Base-by-base conservation (phyloP, 257 asterid genomes). In the Jacaranda mimosifolia region DNA sequence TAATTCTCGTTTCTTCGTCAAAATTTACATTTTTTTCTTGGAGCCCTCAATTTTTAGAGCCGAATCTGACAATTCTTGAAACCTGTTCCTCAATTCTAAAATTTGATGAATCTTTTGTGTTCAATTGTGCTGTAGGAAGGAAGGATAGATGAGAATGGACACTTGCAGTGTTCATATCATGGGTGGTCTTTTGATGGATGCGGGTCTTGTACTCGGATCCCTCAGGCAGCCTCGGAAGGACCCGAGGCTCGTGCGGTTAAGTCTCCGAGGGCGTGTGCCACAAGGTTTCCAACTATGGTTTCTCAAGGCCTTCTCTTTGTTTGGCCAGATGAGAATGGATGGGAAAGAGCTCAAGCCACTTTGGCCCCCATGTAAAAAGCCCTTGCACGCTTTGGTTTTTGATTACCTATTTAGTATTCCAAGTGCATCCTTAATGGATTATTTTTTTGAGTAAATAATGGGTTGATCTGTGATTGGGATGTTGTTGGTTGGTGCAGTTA, bases 101-200 rank as follows among this genome's bases (percentile, higher is more conserved):
- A 32, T 67, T 53, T 18, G 48, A 56, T 70, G 14, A 8, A 17
- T 13, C 43, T 53, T 57, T 39, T 51, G 63, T 70, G 66, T 39
- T 32, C 18, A 48, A 55, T 64, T 80, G 48, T 74, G 70, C 68
- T 87, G 66, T 81, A 93, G 97, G 99, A 96, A 82, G 99, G 99
- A 64, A 93, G 99, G 76, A 77, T 96, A 83, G 99, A 93, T 73
- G 99, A 96, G 81, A 96, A 96, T 59, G 98, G 99, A 77, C 89
- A 93, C 75, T 90, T 96, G 87, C 99, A 96, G 92, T 93, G 99
- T 73, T 96, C 99, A 5, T 96, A 96, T 59, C 99, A 96, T 46
- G 98, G 99, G 7, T 96, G 98, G 99, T 96, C 99, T 10, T 96
- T 96, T 79, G 89, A 88, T 73, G 99, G 99, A 68, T 87, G 89